Percentiles rank a stretch among this genome's conserved stretches.
phyloP scores from a whole-genome alignment of 495 filamentous ascomycete genomes.

The Monascus purpureus region DNA sequence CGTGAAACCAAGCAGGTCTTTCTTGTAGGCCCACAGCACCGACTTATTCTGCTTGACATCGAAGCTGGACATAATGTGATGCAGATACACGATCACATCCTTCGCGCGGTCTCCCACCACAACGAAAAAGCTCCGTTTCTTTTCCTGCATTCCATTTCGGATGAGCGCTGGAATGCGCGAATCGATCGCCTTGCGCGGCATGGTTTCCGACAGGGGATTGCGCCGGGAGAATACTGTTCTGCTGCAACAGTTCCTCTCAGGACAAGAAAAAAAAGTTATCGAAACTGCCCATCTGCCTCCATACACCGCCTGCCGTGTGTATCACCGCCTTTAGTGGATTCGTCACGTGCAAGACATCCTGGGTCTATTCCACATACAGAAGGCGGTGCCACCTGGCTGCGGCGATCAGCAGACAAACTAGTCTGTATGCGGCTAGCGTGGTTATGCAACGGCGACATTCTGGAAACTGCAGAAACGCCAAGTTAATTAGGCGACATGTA shows the following conservation, averaged over 20 bases:
- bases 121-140: constrained; percentile 95
- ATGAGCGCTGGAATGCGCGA: constrained; percentile 93
- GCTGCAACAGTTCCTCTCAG: constrained; percentile 1
- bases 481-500: too few species aligned
- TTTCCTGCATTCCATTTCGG: constrained; percentile 89
- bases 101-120: constrained; percentile 93
- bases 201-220: constrained; percentile 9
- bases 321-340: constrained; percentile 5
- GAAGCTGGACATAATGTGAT: constrained; percentile 81
- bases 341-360: too few species aligned
- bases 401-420: too few species aligned
- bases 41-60: constrained; percentile 94
- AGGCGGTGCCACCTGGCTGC: too few species aligned
- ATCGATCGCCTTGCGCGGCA: constrained; percentile 54
- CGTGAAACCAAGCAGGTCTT: constrained; percentile 88
- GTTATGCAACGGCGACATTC: too few species aligned
- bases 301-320: constrained; percentile 4
- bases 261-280: background rate
- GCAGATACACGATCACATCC: constrained; percentile 91
- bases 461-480: too few species aligned
- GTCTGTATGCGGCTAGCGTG: too few species aligned
- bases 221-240: constrained; percentile 12
- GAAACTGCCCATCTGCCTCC: constrained; percentile 1
- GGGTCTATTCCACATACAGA: too few species aligned
- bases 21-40: constrained; percentile 99